phyloP scores from a whole-genome alignment of 1,284 basidiomycete genomes.

The Ceratobasidium sp. region DNA sequence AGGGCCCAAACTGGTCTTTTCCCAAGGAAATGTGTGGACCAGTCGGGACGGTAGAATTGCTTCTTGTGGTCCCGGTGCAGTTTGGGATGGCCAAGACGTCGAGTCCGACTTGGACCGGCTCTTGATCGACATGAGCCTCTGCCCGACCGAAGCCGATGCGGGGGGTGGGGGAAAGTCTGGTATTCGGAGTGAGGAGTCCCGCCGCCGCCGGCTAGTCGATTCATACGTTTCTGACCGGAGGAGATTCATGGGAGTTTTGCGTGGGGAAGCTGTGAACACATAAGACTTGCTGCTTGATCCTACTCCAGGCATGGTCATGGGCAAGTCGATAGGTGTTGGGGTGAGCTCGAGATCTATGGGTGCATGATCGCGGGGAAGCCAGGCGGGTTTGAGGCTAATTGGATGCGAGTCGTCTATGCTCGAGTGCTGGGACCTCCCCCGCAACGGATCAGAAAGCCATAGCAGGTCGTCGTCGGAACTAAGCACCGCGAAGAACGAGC shows the following conservation, averaged over 20 bases:
- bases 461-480: neutral
- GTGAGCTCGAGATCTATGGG: conserved; percentile 18
- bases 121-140: neutral
- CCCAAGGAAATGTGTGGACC: conserved; percentile 38
- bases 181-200: neutral
- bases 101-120: neutral
- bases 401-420: neutral
- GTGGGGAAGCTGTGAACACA: conserved; percentile 21
- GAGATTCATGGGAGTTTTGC: conserved; percentile 16
- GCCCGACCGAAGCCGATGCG: neutral
- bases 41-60: neutral
- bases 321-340: conserved; percentile 16
- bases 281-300: conserved; percentile 4
- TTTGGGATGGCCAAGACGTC: neutral
- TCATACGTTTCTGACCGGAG: conserved; percentile 7
- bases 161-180: conserved; percentile 8
- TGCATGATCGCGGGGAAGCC: conserved; percentile 29
- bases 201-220: neutral
- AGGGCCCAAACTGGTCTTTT: conserved; percentile 31
- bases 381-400: conserved; percentile 10
- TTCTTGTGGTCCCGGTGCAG: neutral
- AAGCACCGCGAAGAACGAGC: neutral
- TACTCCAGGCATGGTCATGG: conserved; percentile 16
- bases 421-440: neutral
- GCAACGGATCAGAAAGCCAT: neutral